A percentile compares a stretch with the other conserved stretches of the same genome.
phyloP scores from a whole-genome alignment of 2,329 filamentous ascomycete species.

The Colletotrichum spinosum region DNA sequence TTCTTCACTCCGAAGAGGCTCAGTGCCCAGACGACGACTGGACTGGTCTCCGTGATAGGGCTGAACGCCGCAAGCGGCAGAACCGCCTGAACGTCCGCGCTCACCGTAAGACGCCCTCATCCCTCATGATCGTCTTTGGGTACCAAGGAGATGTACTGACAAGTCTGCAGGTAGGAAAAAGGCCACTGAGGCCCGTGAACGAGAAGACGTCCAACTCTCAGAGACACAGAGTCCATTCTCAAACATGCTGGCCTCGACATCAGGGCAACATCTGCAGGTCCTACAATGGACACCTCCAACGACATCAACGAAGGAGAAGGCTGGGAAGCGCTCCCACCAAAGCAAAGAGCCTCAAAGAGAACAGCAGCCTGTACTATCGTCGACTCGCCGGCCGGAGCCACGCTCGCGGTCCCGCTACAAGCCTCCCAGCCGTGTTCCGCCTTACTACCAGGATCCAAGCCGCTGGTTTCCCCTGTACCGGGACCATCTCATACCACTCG shows the following conservation, averaged over 20 bases:
- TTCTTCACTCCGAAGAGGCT: slow-evolving; percentile 13
- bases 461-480: slow-evolving; percentile 40
- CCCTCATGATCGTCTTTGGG: rapidly evolving
- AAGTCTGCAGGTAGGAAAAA: slow-evolving; percentile 31
- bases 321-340: background rate
- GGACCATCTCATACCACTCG: slow-evolving; percentile 48
- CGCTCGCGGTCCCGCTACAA: background rate
- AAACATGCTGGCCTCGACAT: background rate
- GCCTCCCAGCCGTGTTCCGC: slow-evolving; percentile 2
- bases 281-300: background rate
- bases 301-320: background rate
- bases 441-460: slow-evolving; percentile 2
- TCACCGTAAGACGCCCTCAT: slow-evolving; percentile 42
- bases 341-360: background rate
- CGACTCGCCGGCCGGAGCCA: background rate
- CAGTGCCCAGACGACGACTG: slow-evolving; percentile 46
- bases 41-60: slow-evolving; percentile 46
- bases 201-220: background rate
- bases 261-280: slow-evolving; percentile 1
- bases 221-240: too few species aligned
- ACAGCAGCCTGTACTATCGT: background rate
- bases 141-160: background rate
- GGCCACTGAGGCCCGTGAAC: slow-evolving; percentile 4
- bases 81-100: slow-evolving; percentile 51
- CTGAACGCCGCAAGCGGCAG: slow-evolving; percentile 47